Base-by-base conservation (phyloP, 441 rosid species). In the Gossypium armourianum region DNA sequence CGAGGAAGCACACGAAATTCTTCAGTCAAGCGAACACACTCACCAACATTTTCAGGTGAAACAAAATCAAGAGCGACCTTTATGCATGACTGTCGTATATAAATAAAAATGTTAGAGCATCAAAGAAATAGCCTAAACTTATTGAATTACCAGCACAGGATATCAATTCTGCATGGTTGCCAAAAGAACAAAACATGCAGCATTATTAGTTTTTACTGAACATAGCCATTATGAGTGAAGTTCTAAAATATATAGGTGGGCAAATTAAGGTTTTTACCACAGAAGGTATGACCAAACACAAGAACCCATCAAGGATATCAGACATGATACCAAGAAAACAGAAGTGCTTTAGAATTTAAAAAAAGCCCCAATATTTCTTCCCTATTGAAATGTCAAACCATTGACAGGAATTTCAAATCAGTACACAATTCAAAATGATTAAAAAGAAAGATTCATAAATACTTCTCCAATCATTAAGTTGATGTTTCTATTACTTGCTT, bases 51-150 rank as follows among this genome's bases (percentile, higher is more conserved):
- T 57, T 82, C 83, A 28, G 86, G 82, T 52, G 81, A 73, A 58
- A 79, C 83, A 68, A 82, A 82, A 68, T 82, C 78, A 54, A 77
- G 79, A 8, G 80, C 83, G 7, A 77, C 81, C 71, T 77, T 80
- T 75, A 80, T 80, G 78, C 86, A 83, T 4, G 83, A 83, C 86
- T 83, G 76, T 66, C 16, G 1, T 13, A 50, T 4, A 50, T 24
- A 66, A 45, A 36, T 32, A 59, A 0, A 0, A 32, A 59, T 20
- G 17, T 6, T 58, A 68, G 45, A 64, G 12, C 23, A 10, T 67
- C 45, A 74, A 20, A 64, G 13, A 71, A 8, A 74, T 43, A 13
- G 16, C 62, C 13, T 32, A 20, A 2, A 10, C 43, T 1, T 12
- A 55, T 62, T 36, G 66, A 68, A 4, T 21, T 9, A 47, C 8